Percentiles rank a stretch among this genome's conserved stretches.
These are phyloP conservation scores for Dunaliella salina DNA, from an alignment of 163 green algal species.

Conservation along the genomic window DNA sequence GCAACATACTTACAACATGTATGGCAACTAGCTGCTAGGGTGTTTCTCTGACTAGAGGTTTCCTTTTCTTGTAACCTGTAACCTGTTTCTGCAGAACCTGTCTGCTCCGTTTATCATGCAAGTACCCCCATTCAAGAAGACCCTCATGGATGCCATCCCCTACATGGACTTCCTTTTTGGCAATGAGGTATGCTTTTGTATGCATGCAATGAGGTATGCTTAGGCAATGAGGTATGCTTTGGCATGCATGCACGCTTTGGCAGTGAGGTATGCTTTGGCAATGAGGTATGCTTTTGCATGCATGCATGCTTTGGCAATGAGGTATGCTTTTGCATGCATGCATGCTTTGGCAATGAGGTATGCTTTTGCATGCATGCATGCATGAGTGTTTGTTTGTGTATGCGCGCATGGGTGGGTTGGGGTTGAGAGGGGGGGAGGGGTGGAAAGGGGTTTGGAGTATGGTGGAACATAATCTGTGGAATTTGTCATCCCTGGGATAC, in stretches of 20 bases:
- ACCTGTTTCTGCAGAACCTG: conserved; percentile 72
- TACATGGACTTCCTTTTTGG: conserved; percentile 96
- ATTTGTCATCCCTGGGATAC: no score
- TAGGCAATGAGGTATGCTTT: conserved; percentile 82
- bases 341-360: conserved; percentile 87
- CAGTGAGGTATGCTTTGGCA: conserved; percentile 82
- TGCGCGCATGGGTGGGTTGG: no score
- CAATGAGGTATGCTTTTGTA: conserved; percentile 67
- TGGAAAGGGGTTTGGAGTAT: background rate
- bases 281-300: conserved; percentile 57
- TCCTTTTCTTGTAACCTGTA: background rate
- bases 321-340: background rate
- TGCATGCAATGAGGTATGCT: conserved; percentile 33
- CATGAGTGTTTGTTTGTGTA: background rate
- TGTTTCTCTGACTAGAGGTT: background rate
- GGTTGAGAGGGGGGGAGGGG: no score
- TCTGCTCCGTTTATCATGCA: conserved; percentile 95
- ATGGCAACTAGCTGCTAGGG: no score
- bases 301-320: conserved; percentile 87
- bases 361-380: background rate
- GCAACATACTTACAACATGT: no score
- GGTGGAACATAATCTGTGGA: background rate
- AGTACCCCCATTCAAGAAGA: conserved; percentile 93
- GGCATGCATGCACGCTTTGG: no score
- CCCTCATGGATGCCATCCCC: conserved; percentile 77